Evolutionary conservation across 441 rosid genomes (phyloP).

Genomic region (Populus hybrid): DNA sequence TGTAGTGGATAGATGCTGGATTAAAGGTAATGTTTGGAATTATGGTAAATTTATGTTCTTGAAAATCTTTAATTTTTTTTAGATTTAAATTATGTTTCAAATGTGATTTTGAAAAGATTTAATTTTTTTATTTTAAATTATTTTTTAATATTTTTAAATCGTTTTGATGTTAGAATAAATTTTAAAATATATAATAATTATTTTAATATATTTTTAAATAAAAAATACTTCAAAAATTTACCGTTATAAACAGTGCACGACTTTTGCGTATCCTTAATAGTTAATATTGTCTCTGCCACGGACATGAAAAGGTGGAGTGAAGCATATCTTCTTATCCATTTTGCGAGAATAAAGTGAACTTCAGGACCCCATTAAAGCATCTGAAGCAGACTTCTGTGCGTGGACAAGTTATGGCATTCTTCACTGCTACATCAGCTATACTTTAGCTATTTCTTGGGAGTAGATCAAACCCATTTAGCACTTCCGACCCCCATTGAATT

Average conservation of each 20-base stretch:
- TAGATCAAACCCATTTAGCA: too few relatives aligned
- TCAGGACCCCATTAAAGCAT: neutral
- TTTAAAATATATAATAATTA: too few relatives aligned
- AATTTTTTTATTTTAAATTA: too few relatives aligned
- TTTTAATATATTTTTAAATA: too few relatives aligned
- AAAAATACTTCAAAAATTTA: too few relatives aligned
- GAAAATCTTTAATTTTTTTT: too few relatives aligned
- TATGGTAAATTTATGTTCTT: too few relatives aligned
- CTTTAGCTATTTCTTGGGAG: neutral
- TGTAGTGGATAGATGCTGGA: neutral
- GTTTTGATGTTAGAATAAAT: too few relatives aligned
- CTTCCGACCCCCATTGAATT: neutral
- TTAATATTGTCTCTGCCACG: neutral
- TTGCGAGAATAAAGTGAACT: neutral
- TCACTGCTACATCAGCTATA: neutral
- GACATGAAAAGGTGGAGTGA: neutral
- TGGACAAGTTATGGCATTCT: neutral
- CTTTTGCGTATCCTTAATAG: neutral
- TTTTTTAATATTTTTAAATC: too few relatives aligned
- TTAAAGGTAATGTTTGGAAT: too few relatives aligned
- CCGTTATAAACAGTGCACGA: neutral
- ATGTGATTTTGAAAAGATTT: too few relatives aligned
- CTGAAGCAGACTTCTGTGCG: neutral
- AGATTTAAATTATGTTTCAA: too few relatives aligned
- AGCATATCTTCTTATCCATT: neutral